phyloP scores from a whole-genome alignment of 805 yeast genomes.

The Komagataella ulmi region DNA sequence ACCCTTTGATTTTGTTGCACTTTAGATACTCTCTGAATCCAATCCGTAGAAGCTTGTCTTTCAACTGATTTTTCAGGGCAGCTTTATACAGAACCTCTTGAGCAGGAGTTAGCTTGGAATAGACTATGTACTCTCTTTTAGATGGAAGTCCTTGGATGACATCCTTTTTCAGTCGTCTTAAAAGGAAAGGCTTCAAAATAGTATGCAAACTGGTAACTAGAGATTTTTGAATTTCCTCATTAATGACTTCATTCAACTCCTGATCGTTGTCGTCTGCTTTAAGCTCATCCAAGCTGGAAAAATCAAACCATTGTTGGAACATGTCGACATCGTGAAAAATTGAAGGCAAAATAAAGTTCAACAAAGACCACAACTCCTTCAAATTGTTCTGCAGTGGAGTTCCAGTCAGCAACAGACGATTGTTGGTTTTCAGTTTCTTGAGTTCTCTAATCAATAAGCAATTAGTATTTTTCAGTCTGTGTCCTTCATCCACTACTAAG shows the following conservation, averaged over 20 bases:
- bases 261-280: conserved; percentile 19
- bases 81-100: conserved; percentile 55
- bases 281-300: conserved; percentile 38
- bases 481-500: conserved; percentile 92
- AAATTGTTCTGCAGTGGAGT: conserved; percentile 91
- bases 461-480: conserved; percentile 74
- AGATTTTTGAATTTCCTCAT: conserved; percentile 41
- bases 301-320: conserved; percentile 92
- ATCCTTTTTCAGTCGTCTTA: conserved; percentile 68
- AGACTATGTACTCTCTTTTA: conserved; percentile 78
- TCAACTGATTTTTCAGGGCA: conserved; percentile 32
- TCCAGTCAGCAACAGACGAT: conserved; percentile 80
- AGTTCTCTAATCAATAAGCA: conserved; percentile 63
- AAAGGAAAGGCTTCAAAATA: conserved; percentile 75
- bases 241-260: conserved; percentile 37
- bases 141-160: conserved; percentile 68
- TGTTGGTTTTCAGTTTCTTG: conserved; percentile 52
- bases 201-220: conserved; percentile 72
- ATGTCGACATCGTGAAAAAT: conserved; percentile 81
- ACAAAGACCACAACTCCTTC: conserved; percentile 81
- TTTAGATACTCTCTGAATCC: conserved; percentile 38
- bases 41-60: conserved; percentile 28
- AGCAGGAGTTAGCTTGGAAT: conserved; percentile 46
- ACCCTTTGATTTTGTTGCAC: conserved; percentile 18
- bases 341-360: conserved; percentile 87